Evolutionary conservation across 2,329 filamentous ascomycete species (phyloP).

Genomic region (Ceratocystis cubensis): DNA sequence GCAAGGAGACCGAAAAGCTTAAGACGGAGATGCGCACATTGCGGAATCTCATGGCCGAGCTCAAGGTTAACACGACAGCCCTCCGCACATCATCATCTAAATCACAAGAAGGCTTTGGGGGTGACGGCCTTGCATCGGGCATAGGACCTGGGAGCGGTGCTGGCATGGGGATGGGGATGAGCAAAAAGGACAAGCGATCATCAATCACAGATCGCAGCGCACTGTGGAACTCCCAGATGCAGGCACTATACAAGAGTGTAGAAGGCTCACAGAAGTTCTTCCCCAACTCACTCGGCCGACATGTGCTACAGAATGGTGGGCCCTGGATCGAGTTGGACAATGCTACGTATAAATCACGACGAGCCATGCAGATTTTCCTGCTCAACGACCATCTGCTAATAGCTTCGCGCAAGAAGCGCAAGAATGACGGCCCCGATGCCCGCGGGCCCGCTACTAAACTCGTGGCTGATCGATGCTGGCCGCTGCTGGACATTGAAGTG

Average conservation of each 20-base stretch:
- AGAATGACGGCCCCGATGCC: conserved; percentile 51
- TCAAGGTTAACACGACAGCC: conserved; percentile 65
- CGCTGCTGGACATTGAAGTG: conserved; percentile 81
- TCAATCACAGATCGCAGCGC: conserved; percentile 63
- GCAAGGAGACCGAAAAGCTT: conserved; percentile 95
- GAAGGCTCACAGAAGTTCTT: conserved; percentile 96
- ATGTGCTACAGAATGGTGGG: conserved; percentile 84
- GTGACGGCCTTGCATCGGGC: conserved; percentile 39
- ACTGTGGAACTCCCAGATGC: conserved; percentile 57
- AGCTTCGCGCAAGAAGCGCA: conserved; percentile 85
- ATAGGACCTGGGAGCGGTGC: conserved; percentile 30
- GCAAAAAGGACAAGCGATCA: conserved; percentile 71
- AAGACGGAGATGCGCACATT: conserved; percentile 92
- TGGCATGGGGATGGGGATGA: conserved; percentile 40
- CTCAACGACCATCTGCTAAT: conserved; percentile 90
- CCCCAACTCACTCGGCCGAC: conserved; percentile 77
- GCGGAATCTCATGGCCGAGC: conserved; percentile 79
- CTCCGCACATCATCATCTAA: conserved; percentile 48
- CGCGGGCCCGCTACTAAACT: conserved; percentile 56
- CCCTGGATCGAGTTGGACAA: conserved; percentile 95
- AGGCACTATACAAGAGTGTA: conserved; percentile 90
- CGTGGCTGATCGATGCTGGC: conserved; percentile 89
- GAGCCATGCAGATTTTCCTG: conserved; percentile 81
- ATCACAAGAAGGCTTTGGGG: conserved; percentile 33
- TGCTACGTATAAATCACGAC: conserved; percentile 85